Evolutionary conservation across 2,329 filamentous ascomycete genomes (phyloP).

Genomic region (Cytospora piceicola): DNA sequence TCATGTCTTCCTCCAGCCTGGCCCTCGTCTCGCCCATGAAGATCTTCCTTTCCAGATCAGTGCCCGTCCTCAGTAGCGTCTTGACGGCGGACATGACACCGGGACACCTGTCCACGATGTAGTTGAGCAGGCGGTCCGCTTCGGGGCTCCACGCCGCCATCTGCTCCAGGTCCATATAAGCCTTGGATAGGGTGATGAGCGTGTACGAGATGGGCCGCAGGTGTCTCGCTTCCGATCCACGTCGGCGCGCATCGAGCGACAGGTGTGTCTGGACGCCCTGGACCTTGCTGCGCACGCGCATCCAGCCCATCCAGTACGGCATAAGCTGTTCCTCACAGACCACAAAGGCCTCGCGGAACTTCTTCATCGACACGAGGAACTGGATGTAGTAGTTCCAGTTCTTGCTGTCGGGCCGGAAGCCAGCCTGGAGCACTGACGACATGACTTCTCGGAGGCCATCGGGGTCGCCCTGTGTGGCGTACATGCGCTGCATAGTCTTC

Average conservation of each 20-base stretch:
- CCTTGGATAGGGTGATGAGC: constrained; percentile 52
- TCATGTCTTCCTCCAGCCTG: constrained; percentile 4
- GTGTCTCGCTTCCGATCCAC: constrained; percentile 43
- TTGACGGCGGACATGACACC: constrained; percentile 47
- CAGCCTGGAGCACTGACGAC: constrained; percentile 60
- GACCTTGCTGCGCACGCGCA: constrained; percentile 35
- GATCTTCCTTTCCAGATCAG: constrained; percentile 34
- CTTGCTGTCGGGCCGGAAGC: constrained; percentile 74
- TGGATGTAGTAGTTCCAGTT: constrained; percentile 84
- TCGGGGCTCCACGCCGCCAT: constrained; percentile 53
- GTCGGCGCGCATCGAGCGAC: constrained; percentile 45
- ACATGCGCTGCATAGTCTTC: constrained; percentile 53
- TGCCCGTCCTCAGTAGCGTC: constrained; percentile 32
- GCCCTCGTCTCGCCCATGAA: constrained; percentile 29
- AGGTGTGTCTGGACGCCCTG: constrained; percentile 37
- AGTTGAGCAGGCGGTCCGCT: constrained; percentile 45
- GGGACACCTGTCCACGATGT: constrained; percentile 47
- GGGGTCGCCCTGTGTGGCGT: constrained; percentile 46
- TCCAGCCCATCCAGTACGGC: constrained; percentile 78
- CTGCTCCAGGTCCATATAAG: constrained; percentile 55
- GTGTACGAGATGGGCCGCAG: constrained; percentile 50
- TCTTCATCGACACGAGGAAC: constrained; percentile 62
- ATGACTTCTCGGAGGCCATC: constrained; percentile 56
- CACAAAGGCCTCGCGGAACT: constrained; percentile 69
- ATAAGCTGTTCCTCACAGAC: constrained; percentile 80